A percentile compares a stretch with the other conserved stretches of the same genome.
Evolutionary conservation across 2,329 filamentous ascomycete species (phyloP).

Genomic region (Trichoderma guizhouense): DNA sequence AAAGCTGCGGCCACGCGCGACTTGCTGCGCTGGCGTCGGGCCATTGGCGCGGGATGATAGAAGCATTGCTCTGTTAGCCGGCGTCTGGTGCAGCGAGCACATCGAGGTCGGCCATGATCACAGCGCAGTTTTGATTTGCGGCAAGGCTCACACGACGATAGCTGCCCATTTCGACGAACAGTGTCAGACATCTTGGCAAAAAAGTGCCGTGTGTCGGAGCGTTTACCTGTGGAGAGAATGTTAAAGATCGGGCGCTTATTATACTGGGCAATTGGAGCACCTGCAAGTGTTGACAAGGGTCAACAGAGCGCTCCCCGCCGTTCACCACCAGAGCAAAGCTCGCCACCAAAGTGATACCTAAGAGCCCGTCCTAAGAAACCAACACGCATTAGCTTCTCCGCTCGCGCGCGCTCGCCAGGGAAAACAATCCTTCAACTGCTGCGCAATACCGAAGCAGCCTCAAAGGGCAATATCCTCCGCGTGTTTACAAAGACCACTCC

Average conservation of each 20-base stretch:
- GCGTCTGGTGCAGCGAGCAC: constrained; percentile 1
- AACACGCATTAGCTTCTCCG: no score
- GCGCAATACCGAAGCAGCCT: no score
- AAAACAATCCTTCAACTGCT: no score
- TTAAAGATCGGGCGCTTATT: neutral
- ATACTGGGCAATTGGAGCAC: neutral
- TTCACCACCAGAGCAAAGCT: no score
- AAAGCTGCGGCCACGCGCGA: neutral
- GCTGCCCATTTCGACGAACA: neutral
- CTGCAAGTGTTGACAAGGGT: neutral
- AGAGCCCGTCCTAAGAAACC: no score
- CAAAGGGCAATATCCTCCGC: no score
- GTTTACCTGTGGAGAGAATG: neutral
- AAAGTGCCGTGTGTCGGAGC: neutral
- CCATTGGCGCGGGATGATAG: neutral
- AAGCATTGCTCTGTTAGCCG: neutral
- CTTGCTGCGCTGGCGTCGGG: neutral
- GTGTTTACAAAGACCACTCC: no score
- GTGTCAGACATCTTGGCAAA: neutral
- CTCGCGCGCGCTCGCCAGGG: no score
- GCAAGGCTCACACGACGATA: neutral
- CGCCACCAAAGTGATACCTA: no score
- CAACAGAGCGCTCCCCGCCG: neutral
- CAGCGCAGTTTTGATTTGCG: neutral
- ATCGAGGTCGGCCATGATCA: neutral